Base-by-base conservation (phyloP, 202 grass and related monocot genomes). In the Dendrocalamus latiflorus region DNA sequence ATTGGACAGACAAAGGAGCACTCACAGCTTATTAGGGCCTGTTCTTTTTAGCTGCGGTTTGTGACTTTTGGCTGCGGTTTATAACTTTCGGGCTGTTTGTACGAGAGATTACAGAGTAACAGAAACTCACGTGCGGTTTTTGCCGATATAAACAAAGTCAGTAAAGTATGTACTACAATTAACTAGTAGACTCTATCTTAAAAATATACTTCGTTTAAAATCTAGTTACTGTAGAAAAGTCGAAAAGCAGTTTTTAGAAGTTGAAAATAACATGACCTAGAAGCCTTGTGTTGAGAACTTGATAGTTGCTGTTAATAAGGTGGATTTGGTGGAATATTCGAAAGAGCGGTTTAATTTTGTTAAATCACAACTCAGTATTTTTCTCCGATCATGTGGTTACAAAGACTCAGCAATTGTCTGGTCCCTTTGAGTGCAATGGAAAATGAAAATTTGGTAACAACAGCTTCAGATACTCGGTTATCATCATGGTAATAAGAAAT, bases 281-380 rank as follows among this genome's bases (percentile, higher is more conserved):
- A 86, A 93, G 90, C 82, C 93, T 98, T 83, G 95, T 67, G 78
- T 98, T 65, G 95, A 98, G 14, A 84, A 90, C 54, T 86, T 98
- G 83, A 93, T 98, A 65, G 66, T 98, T 61, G 88, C 90, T 72
- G 81, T 98, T 74, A 98, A 98, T 81, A 98, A 98, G 78, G 91
- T 98, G 90, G 95, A 98, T 86, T 57, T 50, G 6, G 90, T 94
- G 50, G 81, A 83, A 74, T 94, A 85, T 82, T 94, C 87, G 2
- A 84, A 87, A 21, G 81, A 94, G 1, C 85, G 87, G 41, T 95
- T 98, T 86, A 57, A 83, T 81, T 85, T 69, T 68, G 74, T 98
- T 38, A 90, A 90, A 82, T 86, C 73, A 4, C 88, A 93, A 76
- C 86, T 98, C 48, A 85, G 87, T 18, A 34, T 77, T 63, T 93